Base-by-base conservation (phyloP, 2,329 filamentous ascomycete genomes). In the Berkeleyomyces rouxiae region DNA sequence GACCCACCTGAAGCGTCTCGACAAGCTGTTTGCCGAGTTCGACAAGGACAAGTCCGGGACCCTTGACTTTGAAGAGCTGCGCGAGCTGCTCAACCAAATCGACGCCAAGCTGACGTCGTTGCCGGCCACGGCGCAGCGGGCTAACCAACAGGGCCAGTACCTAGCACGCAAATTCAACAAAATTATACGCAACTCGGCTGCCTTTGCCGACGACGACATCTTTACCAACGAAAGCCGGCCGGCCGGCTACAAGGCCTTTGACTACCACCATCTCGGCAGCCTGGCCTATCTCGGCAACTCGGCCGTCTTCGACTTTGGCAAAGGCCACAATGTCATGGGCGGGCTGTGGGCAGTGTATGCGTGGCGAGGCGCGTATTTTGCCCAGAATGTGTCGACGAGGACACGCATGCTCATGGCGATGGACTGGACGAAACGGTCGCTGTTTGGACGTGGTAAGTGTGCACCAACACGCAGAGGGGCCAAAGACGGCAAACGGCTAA, bases 361-460 rank as follows among this genome's bases (percentile, higher is more conserved):
- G 42, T 99, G 93, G 93, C 79, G 93, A 66, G 91, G 89, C 67
- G 86, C 96, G 11, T 99, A 99, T 75, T 99, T 99, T 76, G 90
- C 93, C 10, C 90, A 99, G 78, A 96, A 90, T 70, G 93, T 99
- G 58, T 96, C 91, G 73, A 80, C 97, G 65, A 79, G 93, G 68
- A 99, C 93, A 36, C 82, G 92, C 66, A 82, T 90, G 67, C 74
- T 99, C 70, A 78, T 99, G 74, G 90, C 90, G 16, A 96, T 99
- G 93, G 93, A 99, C 73, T 99, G 93, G 93, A 85, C 84, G n/a
- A 99, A 97, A 82, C 81, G 95, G 71, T 88, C 90, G 10, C 74
- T 99, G 31, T 99, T 99, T 76, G 93, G 93, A 68, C 82, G 93
- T 85, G 93, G 92, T 96, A 75, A 77, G 85, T 77, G 63, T 55